phyloP scores from a whole-genome alignment of 2,329 filamentous ascomycete species.

The Metarhizium rileyi region DNA sequence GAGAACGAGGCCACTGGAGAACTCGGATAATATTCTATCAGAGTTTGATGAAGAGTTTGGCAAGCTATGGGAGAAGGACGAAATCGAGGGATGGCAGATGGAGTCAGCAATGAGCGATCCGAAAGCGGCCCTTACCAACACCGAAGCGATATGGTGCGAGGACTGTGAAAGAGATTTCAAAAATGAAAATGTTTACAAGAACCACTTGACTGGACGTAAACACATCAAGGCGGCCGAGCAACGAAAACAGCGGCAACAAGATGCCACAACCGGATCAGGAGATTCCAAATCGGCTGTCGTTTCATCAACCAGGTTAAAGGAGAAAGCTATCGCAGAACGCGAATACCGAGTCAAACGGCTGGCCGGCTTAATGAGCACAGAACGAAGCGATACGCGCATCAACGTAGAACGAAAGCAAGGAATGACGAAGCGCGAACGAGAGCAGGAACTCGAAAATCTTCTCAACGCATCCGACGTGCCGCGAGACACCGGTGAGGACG shows the following conservation, averaged over 20 bases:
- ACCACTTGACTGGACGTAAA: conserved; percentile 83
- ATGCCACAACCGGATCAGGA: conserved; percentile 21
- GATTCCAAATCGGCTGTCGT: conserved; percentile 16
- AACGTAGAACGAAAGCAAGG: conserved; percentile 95
- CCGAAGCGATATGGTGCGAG: conserved; percentile 73
- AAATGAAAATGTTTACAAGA: conserved; percentile 89
- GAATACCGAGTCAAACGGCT: conserved; percentile 77
- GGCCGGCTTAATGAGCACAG: conserved; percentile 71
- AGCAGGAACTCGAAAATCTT: conserved; percentile 84
- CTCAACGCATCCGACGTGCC: conserved; percentile 38
- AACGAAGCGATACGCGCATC: conserved; percentile 79
- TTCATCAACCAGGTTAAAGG: conserved; percentile 58
- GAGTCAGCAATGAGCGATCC: conserved; percentile 34
- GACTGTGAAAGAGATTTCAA: conserved; percentile 94
- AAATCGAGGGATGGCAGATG: conserved; percentile 68
- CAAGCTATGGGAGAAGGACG: conserved; percentile 68
- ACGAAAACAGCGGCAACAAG: conserved; percentile 39
- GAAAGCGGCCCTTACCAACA: conserved; percentile 23
- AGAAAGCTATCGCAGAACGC: conserved; percentile 80
- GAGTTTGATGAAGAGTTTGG: conserved; percentile 79
- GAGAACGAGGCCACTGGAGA: conserved; percentile 74
- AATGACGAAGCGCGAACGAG: conserved; percentile 93
- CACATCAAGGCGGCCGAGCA: conserved; percentile 65
- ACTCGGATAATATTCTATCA: conserved; percentile 67
- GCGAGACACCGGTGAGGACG: conserved; percentile 35